Evolutionary conservation across 129 eudicot genomes (phyloP).

Genomic region (Artemisia argyi): DNA sequence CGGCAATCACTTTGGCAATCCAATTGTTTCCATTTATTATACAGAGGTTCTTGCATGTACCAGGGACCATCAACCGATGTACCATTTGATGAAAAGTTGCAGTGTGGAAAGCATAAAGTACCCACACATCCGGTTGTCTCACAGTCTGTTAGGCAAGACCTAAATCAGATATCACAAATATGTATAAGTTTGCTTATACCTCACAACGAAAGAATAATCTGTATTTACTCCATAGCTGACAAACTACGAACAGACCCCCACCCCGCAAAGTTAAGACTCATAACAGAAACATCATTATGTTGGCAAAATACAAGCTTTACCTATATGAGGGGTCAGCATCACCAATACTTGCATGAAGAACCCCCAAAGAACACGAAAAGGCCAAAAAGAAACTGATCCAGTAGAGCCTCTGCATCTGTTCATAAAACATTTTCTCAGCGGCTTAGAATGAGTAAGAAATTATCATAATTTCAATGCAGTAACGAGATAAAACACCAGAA

Average conservation of each 20-base stretch:
- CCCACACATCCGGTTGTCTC: slow-evolving; percentile 70
- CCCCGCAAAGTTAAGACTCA: slow-evolving; percentile 3
- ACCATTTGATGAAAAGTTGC: slow-evolving; percentile 55
- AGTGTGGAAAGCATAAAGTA: slow-evolving; percentile 61
- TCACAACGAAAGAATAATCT: too few species aligned
- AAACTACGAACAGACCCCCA: too few species aligned
- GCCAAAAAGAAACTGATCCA: slow-evolving; percentile 46
- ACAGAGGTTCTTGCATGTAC: slow-evolving; percentile 74
- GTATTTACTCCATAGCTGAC: too few species aligned
- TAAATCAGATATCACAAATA: slow-evolving; percentile 24
- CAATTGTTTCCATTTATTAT: slow-evolving; percentile 74
- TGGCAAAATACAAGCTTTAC: slow-evolving; percentile 41
- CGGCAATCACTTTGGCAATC: slow-evolving; percentile 80
- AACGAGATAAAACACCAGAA: slow-evolving; percentile 13
- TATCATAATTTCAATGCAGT: neutral
- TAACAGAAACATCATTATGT: too few species aligned
- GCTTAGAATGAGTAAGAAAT: neutral
- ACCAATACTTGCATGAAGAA: slow-evolving; percentile 72
- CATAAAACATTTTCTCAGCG: slow-evolving; percentile 11
- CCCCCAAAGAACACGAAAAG: slow-evolving; percentile 43
- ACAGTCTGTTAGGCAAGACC: slow-evolving; percentile 73
- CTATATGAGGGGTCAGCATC: slow-evolving; percentile 73
- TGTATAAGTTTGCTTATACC: too few species aligned
- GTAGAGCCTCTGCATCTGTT: slow-evolving; percentile 54
- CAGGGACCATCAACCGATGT: slow-evolving; percentile 50